Evolutionary conservation across 2,329 filamentous ascomycete species (phyloP), one percentile per base, ranked within the genome.

Genomic region (Cladosporium phlei): DNA sequence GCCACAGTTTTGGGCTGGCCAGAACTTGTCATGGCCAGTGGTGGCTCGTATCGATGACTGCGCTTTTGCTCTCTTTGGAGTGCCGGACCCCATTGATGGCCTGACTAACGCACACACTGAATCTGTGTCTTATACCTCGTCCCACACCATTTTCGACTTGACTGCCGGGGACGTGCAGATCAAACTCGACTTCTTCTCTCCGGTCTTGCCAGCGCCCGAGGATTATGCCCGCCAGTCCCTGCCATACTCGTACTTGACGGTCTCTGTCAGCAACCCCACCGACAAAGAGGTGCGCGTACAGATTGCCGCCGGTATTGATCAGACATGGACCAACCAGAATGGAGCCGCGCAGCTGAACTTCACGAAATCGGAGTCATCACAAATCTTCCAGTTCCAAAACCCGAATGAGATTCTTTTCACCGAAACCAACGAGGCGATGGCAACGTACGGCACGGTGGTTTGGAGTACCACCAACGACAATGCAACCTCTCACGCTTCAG

Each of bases 101-200:
- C 29, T 29, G 12, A 49, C 56, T n/a, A 44, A 48, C 14, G 48
- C 53, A 20, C 60, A 34, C 2, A 58, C 59, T 7, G 50, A 45
- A 0, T 49, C 39, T 7, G 56, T 58, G n/a, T 54, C 46, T 33
- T 66, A 63, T 45, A 64, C 59, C 2, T 57, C 63, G 4, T 59
- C 64, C 2, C 58, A 64, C 39, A 64, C 62, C 1, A 51, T 59
- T 11, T 57, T 66, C 39, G 51, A 50, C 11, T 35, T 65, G 5
- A 47, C 46, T 34, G 62, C 61, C 4, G 61, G 56, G 6, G 20
- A 45, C 11, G 55, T 55, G 3, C 53, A 49, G 2, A 55, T 66
- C 30, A 56, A 50, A 0, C 53, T 67, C 29, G 63, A 65, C 49
- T 67, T 66, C 51, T 65, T 66, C 50, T 65, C 60, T 2, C 65